Percentiles rank a stretch among this genome's conserved stretches.
Conservation (phyloP, 257 asterid species). For the Penstemon newberryi region DNA sequence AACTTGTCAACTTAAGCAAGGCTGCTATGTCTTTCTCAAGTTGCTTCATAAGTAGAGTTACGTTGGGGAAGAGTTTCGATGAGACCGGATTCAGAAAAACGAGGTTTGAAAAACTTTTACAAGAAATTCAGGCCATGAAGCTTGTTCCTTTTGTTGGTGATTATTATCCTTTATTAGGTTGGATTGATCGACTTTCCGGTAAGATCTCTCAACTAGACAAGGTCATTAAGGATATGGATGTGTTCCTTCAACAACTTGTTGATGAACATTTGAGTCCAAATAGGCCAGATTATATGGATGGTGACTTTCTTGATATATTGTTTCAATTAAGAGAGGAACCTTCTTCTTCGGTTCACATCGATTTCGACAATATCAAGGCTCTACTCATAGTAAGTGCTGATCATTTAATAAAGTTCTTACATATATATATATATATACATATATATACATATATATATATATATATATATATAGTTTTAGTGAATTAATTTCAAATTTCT, state of each 20-base stretch:
- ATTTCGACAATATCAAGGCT: constrained; percentile 20
- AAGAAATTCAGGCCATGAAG: constrained; percentile 10
- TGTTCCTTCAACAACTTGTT: constrained; percentile 13
- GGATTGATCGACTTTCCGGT: constrained; percentile 24
- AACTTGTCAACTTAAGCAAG: constrained; percentile 1
- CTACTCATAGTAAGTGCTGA: constrained; percentile 6
- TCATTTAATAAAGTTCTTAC: not conserved
- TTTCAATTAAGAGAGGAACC: not conserved
- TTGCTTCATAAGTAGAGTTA: constrained; percentile 2
- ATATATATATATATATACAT: not conserved
- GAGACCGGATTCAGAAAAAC: not conserved
- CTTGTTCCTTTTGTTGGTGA: not conserved
- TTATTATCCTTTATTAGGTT: constrained; percentile 18
- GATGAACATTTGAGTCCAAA: constrained; percentile 15
- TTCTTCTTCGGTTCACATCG: not conserved
- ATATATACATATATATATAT: not conserved
- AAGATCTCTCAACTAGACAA: constrained; percentile 5
- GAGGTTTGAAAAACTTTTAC: not conserved
- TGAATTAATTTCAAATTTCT: not conserved
- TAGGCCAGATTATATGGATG: constrained; percentile 4
- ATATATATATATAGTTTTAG: not conserved
- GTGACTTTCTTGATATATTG: constrained; percentile 19
- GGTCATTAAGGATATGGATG: constrained; percentile 2
- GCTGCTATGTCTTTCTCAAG: not conserved
- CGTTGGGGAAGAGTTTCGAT: constrained; percentile 15